phyloP scores from a whole-genome alignment of 176 grass and related monocot genomes.

The Oropetium thomaeum region DNA sequence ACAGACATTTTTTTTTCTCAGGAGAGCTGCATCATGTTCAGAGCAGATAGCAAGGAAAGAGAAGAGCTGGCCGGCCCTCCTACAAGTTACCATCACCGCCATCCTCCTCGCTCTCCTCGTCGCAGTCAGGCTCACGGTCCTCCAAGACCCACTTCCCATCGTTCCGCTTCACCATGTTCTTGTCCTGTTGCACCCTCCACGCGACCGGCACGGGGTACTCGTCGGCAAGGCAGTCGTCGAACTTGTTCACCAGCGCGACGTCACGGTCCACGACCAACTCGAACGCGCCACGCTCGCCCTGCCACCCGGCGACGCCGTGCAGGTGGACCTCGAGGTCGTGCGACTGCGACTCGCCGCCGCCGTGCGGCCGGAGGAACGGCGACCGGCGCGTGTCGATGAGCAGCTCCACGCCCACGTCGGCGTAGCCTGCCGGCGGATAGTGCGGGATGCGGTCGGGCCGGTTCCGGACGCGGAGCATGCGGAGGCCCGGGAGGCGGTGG shows the following conservation, averaged over 20 bases:
- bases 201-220: constrained; percentile 61
- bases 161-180: constrained; percentile 58
- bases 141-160: constrained; percentile 60
- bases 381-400: constrained; percentile 64
- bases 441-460: constrained; percentile 53
- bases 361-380: constrained; percentile 70
- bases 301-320: constrained; percentile 68
- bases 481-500: constrained; percentile 46
- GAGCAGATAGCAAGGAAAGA: background rate
- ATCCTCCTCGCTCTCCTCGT: background rate
- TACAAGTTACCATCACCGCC: background rate
- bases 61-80: background rate
- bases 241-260: constrained; percentile 84
- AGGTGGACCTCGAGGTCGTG: constrained; percentile 87
- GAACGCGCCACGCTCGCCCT: constrained; percentile 40
- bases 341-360: constrained; percentile 42
- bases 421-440: constrained; percentile 55
- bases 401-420: constrained; percentile 70
- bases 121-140: constrained; percentile 47
- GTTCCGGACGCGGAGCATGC: constrained; percentile 69
- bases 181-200: constrained; percentile 78
- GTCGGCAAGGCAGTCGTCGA: constrained; percentile 61
- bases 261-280: constrained; percentile 66
- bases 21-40: background rate
- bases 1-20: background rate